A percentile compares a stretch with the other conserved stretches of the same genome.
Evolutionary conservation across 2,329 filamentous ascomycete species (phyloP).

Genomic region (Xylaria multiplex): DNA sequence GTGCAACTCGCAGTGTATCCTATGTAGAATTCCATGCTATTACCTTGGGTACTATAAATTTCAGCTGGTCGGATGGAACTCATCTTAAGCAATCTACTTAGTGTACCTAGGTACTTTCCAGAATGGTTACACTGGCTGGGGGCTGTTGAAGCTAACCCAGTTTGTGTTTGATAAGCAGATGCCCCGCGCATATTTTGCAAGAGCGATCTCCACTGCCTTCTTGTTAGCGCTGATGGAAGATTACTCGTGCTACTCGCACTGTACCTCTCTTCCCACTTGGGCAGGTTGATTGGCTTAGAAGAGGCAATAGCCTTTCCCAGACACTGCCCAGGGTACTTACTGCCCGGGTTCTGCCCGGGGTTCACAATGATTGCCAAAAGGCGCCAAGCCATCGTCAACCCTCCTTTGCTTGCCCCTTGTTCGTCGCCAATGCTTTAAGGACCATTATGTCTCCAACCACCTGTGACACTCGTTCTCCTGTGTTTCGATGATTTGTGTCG

Average conservation of each 20-base stretch:
- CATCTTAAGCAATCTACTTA: too few species aligned
- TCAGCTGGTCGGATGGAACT: too few species aligned
- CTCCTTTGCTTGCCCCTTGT: slow-evolving; percentile 21
- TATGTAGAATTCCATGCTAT: too few species aligned
- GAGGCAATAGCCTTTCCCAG: neutral
- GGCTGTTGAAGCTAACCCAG: neutral
- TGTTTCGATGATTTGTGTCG: slow-evolving; percentile 34
- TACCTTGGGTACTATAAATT: too few species aligned
- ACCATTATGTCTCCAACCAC: slow-evolving; percentile 28
- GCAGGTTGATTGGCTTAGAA: slow-evolving; percentile 10
- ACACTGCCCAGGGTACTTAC: neutral
- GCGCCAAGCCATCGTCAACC: slow-evolving; percentile 30
- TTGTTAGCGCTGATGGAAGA: neutral
- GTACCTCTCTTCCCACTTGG: slow-evolving; percentile 2
- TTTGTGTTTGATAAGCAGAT: neutral
- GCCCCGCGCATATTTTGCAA: too few species aligned
- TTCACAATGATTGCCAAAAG: neutral
- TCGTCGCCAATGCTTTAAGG: slow-evolving; percentile 28
- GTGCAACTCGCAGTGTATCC: too few species aligned
- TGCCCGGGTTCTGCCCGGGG: too few species aligned
- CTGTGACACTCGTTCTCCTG: slow-evolving; percentile 31
- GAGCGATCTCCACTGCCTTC: neutral
- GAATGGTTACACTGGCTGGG: neutral
- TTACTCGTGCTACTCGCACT: neutral
- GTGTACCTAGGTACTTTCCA: too few species aligned